A percentile compares a stretch with the other conserved stretches of the same genome.
Evolutionary conservation across 139 green algal genomes (phyloP).

Genomic region (Chlorella sorokiniana): DNA sequence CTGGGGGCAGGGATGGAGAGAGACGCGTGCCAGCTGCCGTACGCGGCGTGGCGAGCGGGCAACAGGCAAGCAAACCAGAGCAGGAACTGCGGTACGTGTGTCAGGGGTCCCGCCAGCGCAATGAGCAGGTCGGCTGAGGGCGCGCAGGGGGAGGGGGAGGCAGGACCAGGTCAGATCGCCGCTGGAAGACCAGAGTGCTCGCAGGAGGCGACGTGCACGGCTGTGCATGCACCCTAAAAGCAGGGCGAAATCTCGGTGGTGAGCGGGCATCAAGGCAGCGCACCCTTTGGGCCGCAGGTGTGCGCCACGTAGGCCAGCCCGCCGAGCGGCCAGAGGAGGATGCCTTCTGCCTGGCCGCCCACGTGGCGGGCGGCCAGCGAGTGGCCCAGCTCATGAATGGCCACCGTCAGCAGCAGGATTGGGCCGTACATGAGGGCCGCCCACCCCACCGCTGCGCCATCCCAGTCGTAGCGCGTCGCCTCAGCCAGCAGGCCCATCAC

Average conservation of each 20-base stretch:
- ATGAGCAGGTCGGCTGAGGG: slow-evolving; percentile 66
- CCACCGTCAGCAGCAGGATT: slow-evolving; percentile 68
- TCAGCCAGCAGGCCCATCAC: slow-evolving; percentile 11
- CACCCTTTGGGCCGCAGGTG: slow-evolving; percentile 48
- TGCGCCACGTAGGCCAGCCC: slow-evolving; percentile 78
- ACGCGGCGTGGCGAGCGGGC: slow-evolving; percentile 31
- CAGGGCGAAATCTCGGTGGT: no score
- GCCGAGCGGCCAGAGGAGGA: slow-evolving; percentile 82
- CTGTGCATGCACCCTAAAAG: no score
- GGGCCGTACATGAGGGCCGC: slow-evolving; percentile 26
- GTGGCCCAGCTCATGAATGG: slow-evolving; percentile 76
- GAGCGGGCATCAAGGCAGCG: no score
- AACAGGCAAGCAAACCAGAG: slow-evolving; percentile 63
- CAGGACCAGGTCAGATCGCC: no score
- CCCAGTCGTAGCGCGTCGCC: neutral
- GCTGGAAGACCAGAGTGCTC: no score
- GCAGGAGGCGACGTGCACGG: neutral
- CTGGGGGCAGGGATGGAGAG: slow-evolving; percentile 17
- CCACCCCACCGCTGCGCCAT: neutral
- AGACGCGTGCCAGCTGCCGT: slow-evolving; percentile 22
- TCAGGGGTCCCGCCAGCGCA: slow-evolving; percentile 72
- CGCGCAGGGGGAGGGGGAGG: neutral
- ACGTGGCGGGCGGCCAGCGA: slow-evolving; percentile 37
- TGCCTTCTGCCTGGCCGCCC: slow-evolving; percentile 55
- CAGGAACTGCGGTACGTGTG: slow-evolving; percentile 69